Conservation (phyloP, 208 protist genomes). For the Trypanosoma cruzi region DNA sequence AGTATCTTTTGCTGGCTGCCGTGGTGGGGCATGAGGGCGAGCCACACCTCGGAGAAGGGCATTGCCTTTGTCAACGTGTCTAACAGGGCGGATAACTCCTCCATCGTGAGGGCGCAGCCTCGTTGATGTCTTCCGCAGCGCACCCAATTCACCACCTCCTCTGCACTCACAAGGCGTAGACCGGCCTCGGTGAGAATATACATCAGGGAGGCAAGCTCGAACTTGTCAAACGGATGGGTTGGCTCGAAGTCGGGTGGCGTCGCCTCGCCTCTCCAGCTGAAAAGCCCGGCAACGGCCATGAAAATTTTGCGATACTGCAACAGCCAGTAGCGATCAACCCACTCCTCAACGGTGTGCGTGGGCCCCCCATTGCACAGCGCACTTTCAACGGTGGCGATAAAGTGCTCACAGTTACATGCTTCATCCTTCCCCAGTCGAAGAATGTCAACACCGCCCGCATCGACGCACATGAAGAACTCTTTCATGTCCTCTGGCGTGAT, state of each 20-base stretch:
- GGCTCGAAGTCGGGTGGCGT: slow-evolving; percentile 13
- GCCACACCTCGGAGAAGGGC: slow-evolving; percentile 47
- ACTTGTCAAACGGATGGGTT: slow-evolving; percentile 21
- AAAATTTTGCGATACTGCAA: slow-evolving; percentile 51
- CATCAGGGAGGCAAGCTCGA: slow-evolving; percentile 39
- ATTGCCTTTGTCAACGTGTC: slow-evolving; percentile 54
- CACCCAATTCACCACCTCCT: slow-evolving; percentile 45
- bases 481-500: slow-evolving; percentile 35
- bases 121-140: slow-evolving; percentile 11
- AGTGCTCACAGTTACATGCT: slow-evolving; percentile 6
- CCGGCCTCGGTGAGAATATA: slow-evolving; percentile 45
- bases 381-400: slow-evolving; percentile 16
- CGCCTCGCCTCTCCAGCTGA: slow-evolving; percentile 29
- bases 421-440: slow-evolving; percentile 10
- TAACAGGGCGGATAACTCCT: slow-evolving; percentile 40
- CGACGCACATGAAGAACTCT: slow-evolving; percentile 34
- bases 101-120: slow-evolving; percentile 31
- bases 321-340: slow-evolving; percentile 64
- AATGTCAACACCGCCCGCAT: neutral
- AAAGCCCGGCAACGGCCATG: slow-evolving; percentile 28
- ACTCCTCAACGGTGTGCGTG: no score
- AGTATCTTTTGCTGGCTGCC: slow-evolving; percentile 2
- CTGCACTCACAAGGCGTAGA: slow-evolving; percentile 31
- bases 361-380: no score
- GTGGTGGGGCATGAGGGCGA: slow-evolving; percentile 19